A percentile compares a stretch with the other conserved stretches of the same genome.
Conservation (phyloP, 2,329 filamentous ascomycete species). For the Fragosphaeria purpurea region DNA sequence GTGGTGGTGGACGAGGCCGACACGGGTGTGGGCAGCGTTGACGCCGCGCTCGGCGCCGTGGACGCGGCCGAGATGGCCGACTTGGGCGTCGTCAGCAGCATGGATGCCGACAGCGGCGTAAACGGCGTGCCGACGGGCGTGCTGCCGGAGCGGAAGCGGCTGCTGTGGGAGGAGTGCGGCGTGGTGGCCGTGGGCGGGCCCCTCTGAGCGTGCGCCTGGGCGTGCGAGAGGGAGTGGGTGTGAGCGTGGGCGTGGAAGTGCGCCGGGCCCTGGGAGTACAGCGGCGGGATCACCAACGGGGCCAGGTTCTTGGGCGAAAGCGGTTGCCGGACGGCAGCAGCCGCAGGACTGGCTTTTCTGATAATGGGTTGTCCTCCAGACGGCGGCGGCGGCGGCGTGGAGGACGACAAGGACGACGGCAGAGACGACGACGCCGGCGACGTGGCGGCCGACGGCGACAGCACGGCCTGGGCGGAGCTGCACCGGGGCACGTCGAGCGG, state of each 20-base stretch:
- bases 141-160: slow-evolving; percentile 36
- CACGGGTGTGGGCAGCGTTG: slow-evolving; percentile 37
- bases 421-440: background rate
- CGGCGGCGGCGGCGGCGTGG: too few species aligned
- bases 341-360: background rate
- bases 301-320: slow-evolving; percentile 44
- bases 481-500: slow-evolving; percentile 14
- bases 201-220: too few species aligned
- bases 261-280: slow-evolving; percentile 7
- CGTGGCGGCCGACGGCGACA: background rate
- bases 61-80: slow-evolving; percentile 32
- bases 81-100: slow-evolving; percentile 29
- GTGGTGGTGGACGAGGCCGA: slow-evolving; percentile 20
- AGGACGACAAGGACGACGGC: background rate
- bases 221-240: too few species aligned
- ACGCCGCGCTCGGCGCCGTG: slow-evolving; percentile 31
- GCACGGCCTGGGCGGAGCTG: slow-evolving; percentile 13
- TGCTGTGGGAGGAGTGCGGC: slow-evolving; percentile 28
- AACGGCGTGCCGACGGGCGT: slow-evolving; percentile 33
- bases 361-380: too few species aligned
- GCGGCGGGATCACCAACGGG: slow-evolving; percentile 45
- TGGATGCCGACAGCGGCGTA: slow-evolving; percentile 33
- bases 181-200: slow-evolving; percentile 13
- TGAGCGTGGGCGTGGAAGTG: background rate
- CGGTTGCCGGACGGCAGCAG: slow-evolving; percentile 24